These are phyloP conservation scores for Aspergillus carbonarius DNA, from an alignment of 2,329 filamentous ascomycete genomes.

Conservation along the genomic window DNA sequence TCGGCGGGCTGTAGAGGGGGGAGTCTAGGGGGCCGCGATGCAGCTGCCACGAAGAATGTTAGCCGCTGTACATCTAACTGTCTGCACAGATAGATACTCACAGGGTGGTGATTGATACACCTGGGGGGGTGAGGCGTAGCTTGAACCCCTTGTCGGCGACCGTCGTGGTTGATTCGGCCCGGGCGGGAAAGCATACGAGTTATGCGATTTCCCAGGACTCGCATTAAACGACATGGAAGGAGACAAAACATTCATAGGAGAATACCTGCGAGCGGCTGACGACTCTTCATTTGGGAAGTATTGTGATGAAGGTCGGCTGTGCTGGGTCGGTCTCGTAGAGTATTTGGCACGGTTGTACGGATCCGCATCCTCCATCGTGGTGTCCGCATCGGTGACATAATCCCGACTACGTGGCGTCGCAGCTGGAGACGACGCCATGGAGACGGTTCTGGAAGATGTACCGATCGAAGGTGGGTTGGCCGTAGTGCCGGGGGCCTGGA, in stretches of 20 bases:
- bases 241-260: conserved; percentile 87
- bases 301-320: conserved; percentile 69
- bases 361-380: conserved; percentile 87
- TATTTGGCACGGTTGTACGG: conserved; percentile 86
- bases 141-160: conserved; percentile 70
- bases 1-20: conserved; percentile 72
- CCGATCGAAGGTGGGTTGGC: conserved; percentile 35
- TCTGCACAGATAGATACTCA: conserved; percentile 33
- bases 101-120: conserved; percentile 60
- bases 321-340: conserved; percentile 72
- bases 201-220: conserved; percentile 58
- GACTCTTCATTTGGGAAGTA: conserved; percentile 73
- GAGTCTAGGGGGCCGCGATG: conserved; percentile 62
- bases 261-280: conserved; percentile 85
- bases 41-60: conserved; percentile 38
- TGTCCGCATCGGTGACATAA: conserved; percentile 66
- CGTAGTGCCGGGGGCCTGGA: conserved; percentile 49
- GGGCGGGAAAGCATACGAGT: conserved; percentile 56
- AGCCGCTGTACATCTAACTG: conserved; percentile 9
- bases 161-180: conserved; percentile 59
- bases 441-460: conserved; percentile 49
- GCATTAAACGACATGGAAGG: conserved; percentile 75
- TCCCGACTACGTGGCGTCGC: conserved; percentile 63
- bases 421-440: conserved; percentile 60
- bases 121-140: conserved; percentile 58